Evolutionary conservation across 768 basidiomycete genomes (phyloP), one percentile per base, ranked within the genome.

Genomic region (Pulveroboletus sp.): DNA sequence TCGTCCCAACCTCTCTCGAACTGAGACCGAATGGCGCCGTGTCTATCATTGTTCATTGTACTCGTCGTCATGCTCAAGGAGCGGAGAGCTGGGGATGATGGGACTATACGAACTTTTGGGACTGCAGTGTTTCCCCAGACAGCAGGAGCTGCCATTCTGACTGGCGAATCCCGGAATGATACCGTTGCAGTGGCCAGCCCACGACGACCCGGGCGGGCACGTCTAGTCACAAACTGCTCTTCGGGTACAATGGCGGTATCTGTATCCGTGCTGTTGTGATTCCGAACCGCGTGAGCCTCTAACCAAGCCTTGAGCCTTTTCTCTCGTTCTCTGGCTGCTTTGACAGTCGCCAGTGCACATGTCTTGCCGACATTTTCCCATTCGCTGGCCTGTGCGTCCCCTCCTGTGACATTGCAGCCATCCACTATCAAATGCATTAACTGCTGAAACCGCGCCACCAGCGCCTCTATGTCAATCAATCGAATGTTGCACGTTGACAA

Each of bases 371-470:
- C 57, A 5, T 75, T 74, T 7, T 65, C 66, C 80, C 86, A 88
- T 51, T 84, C 74, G 27, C 77, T 76, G 14, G 72, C 71, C 14
- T 76, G 75, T 17, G 63, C 60, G 3, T 81, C 79, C 3, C 71
- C 77, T 6, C 79, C 74, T 42, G 84, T 68, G 11, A 83, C 59
- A 3, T 73, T 66, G 58, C 87, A 89, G 6, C 72, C 75, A 57
- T 95, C 92, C 17, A 92, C 61, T 19, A 94, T 71, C 35, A 97
- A 69, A 58, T 89, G 81, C 50, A 74, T 69, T 12, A 95, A 65
- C 1, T 58, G 59, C 0, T 69, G 60, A 54, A 87, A 79, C 7
- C 71, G 74, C 5, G 70, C 67, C 1, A 87, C 62, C 9, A 90
- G 59, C 16, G 66, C 69, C 46, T 82, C 80, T 33, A 88, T 59